Conservation (phyloP, 2,329 filamentous ascomycete genomes). For the Tolypocladium paradoxum region DNA sequence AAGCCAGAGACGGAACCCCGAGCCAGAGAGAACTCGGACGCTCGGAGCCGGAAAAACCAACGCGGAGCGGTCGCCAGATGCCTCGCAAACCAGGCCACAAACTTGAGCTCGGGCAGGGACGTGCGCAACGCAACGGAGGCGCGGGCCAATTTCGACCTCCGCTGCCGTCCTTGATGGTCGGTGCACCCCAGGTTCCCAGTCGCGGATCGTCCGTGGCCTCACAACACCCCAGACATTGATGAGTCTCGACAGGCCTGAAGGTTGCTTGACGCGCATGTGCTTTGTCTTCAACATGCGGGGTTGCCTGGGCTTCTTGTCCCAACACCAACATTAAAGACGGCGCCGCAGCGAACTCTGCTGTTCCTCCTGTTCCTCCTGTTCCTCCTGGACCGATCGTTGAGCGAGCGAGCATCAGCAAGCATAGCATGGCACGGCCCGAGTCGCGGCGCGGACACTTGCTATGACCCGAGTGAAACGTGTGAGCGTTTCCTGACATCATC, state of each 20-base stretch:
- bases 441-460: neutral
- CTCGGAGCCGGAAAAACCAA: neutral
- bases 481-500: neutral
- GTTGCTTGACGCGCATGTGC: neutral
- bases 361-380: neutral
- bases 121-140: constrained; percentile 13
- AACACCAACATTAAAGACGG: neutral
- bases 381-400: neutral
- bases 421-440: neutral
- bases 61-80: neutral
- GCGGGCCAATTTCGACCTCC: constrained; percentile 16
- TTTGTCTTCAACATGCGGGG: neutral
- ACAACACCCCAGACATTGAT: neutral
- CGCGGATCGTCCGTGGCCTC: neutral
- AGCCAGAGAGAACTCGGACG: too few relatives aligned
- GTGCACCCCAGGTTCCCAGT: neutral
- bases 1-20: too few relatives aligned
- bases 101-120: too few relatives aligned
- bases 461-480: neutral
- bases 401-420: neutral
- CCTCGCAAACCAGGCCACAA: neutral
- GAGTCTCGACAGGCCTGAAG: neutral
- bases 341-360: neutral
- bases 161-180: constrained; percentile 3
- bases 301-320: neutral